Base-by-base conservation (phyloP, 345 rosid species). In the Tarenaya hassleriana region DNA sequence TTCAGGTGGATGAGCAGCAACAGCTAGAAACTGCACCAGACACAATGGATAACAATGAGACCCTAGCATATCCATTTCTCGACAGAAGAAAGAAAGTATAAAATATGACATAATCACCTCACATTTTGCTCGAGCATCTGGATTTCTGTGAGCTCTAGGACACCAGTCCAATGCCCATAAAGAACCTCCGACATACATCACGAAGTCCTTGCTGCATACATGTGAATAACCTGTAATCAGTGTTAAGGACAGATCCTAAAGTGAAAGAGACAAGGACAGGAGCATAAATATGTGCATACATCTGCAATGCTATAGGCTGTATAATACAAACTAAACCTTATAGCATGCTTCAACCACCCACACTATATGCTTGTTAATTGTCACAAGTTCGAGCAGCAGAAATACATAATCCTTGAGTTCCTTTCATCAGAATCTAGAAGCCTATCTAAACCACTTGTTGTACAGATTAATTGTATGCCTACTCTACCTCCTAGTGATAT, bases 121-220 rank as follows among this genome's bases (percentile, higher is more conserved):
- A 39, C 79, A 69, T 63, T 75, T 92, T 56, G 74, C 60, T 39
- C 15, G 71, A 62, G 50, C 52, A 49, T 61, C 82, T 29, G 76
- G 66, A 68, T 46, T 71, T 52, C 47, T 72, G 56, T 70, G 72
- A 76, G 61, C 54, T 63, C 77, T 68, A 39, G 98, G 98, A 51
- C 95, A 81, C 98, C 98, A 88, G 74, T 92, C 95, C 69, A 92
- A 50, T 45, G 82, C 88, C 97, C 86, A 92, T 71, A 83, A 83
- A 43, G 94, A 73, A 34, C 97, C 98, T 56, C 98, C 95, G 63
- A 78, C 83, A 49, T 78, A 69, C 79, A 85, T 74, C 35, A 88
- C 69, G 59, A 83, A 85, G 57, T 88, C 98, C 47, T 78, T 79
- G 73, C 98, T 81, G 94, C 73, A n/a, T n/a, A 73, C 50, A 75